Evolutionary conservation across 2,329 filamentous ascomycete species (phyloP).

Genomic region (Ophioceras dolichostomum): DNA sequence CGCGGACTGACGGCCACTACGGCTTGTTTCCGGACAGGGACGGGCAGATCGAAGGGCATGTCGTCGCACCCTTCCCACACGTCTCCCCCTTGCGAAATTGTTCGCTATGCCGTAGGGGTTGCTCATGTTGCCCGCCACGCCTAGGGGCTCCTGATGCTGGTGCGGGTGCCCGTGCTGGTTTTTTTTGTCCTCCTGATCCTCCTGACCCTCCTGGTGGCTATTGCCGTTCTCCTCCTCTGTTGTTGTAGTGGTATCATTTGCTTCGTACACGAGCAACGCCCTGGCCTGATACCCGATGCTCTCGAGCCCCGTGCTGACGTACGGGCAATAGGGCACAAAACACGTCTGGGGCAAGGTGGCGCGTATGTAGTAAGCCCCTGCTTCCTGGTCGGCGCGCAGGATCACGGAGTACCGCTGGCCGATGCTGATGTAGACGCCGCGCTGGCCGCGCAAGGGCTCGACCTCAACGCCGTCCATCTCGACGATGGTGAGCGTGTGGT

Average conservation of each 20-base stretch:
- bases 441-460: slow-evolving; percentile 24
- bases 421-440: neutral
- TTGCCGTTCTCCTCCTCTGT: too few relatives aligned
- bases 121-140: too few relatives aligned
- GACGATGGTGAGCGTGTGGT: slow-evolving; percentile 39
- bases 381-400: slow-evolving; percentile 43
- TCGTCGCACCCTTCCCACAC: too few relatives aligned
- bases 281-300: slow-evolving; percentile 13
- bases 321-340: neutral
- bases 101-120: too few relatives aligned
- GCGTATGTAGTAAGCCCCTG: slow-evolving; percentile 12
- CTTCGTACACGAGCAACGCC: slow-evolving; percentile 19
- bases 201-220: too few relatives aligned
- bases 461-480: slow-evolving; percentile 61
- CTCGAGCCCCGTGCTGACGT: slow-evolving; percentile 10
- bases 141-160: slow-evolving; percentile 18
- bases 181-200: too few relatives aligned
- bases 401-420: slow-evolving; percentile 62
- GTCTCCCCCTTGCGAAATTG: too few relatives aligned
- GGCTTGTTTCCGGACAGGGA: slow-evolving; percentile 16
- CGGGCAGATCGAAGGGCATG: slow-evolving; percentile 21
- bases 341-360: neutral
- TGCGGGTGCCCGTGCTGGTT: slow-evolving; percentile 6
- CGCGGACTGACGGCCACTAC: slow-evolving; percentile 16
- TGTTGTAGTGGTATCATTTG: too few relatives aligned